Evolutionary conservation across 2,329 filamentous ascomycete genomes (phyloP), one percentile per base, ranked within the genome.

Genomic region (Fusarium pseudograminearum): DNA sequence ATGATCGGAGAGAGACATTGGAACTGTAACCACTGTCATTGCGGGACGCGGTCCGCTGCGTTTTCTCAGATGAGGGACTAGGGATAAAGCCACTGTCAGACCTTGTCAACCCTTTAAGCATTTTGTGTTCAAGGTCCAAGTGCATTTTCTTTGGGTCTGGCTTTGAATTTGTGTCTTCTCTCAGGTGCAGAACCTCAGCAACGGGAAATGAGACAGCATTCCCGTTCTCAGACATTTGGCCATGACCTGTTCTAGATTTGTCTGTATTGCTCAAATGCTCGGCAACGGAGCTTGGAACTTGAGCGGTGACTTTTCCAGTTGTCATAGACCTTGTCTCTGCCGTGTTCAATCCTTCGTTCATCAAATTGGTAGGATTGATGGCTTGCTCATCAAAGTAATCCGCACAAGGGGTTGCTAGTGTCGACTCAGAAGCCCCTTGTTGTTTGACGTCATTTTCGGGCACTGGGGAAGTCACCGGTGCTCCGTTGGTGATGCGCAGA

Each of bases 11-110:
- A 15, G 88, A 90, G 7, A 86, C 79, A 70, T 85, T 89, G 10
- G 87, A 90, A 71, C 86, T 86, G 71, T 90, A 90, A 18, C 87
- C 87, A 28, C 87, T 89, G 71, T 90, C 87, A 40, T 86, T 83
- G 65, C 88, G 88, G 33, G 84, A 82, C n/a, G 87, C 77, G 7
- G 83, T 77, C 57, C 82, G 84, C 18, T 78, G 78, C 2, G 82
- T 80, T 16, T 70, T 76, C 51, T 83, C 80, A 6, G 81, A 82
- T 2, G 79, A 80, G 7, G 83, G 82, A 55, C 81, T 85, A 3
- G 83, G 82, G 30, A 82, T 77, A 45, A 86, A 81, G 4, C 84
- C 86, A 64, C 86, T 88, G 61, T 87, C 85, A 20, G 77, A 73
- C 47, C 77, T 76, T 14, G 59, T 65, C 34, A 79, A 46, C 10